Base-by-base conservation (phyloP, 495 filamentous ascomycete genomes). In the Tuber microsphaerosporum region DNA sequence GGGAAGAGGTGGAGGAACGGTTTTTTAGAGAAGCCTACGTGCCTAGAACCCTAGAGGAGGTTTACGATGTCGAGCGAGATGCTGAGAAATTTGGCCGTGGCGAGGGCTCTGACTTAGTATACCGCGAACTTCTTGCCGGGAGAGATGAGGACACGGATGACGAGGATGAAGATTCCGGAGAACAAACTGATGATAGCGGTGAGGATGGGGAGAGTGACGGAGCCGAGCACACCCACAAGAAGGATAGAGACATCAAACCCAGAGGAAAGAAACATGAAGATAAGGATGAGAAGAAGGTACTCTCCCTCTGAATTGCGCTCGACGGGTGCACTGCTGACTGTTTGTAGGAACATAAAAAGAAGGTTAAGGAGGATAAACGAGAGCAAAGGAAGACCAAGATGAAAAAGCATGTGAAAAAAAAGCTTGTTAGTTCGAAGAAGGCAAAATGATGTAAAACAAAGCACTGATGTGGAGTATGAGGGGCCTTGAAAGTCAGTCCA, bases 11-110 rank as follows among this genome's bases (percentile, higher is more conserved):
- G 0, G 92, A 97, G 75, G 91, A 91, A 71, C 92, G 95, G 75
- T 94, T 99, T 14, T 99, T 97, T 86, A 89, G 94, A 78, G 90
- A 97, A 79, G 92, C 97, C 81, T 97, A 93, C 82, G 97, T 99
- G 69, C 95, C 95, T 7, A 93, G 96, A 83, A 97, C 91, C 0
- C 85, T 99, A 68, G 91, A 97, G 79, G 92, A 98, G 76, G 95
- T 98, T 1, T 97, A 97, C 80, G 95, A 99, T 82, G 88, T 97
- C 70, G 95, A 98, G 84, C 90, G 94, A 77, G 95, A 98, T 79
- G 91, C 90, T 9, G 89, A 93, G 76, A 89, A 89, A 83, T 87
- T 97, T 2, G 89, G 88, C 2, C 87, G 89, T 26, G 94, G 92
- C 16, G 86, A 90, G 69, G 92, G 89, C 70, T 88, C 88, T 1